Evolutionary conservation across 768 basidiomycete genomes (phyloP).

Genomic region (Leucocoprinus sp.): DNA sequence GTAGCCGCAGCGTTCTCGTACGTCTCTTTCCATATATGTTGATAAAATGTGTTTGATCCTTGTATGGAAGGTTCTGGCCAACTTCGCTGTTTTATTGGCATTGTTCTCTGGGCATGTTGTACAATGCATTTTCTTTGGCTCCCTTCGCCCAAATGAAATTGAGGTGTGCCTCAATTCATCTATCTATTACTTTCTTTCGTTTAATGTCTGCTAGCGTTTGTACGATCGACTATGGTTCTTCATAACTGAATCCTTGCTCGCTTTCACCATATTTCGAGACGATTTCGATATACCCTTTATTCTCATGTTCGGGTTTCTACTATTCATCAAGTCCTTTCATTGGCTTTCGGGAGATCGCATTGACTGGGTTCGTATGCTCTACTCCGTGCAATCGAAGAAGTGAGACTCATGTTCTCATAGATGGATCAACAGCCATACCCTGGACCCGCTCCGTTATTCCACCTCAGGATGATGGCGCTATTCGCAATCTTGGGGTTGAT

Average conservation of each 20-base stretch:
- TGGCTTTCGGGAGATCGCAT: constrained; percentile 95
- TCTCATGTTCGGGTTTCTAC: constrained; percentile 88
- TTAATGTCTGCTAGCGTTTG: constrained; percentile 58
- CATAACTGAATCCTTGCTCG: constrained; percentile 91
- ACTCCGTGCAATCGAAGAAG: background rate
- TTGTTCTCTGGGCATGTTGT: constrained; percentile 69
- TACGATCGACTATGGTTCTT: constrained; percentile 98
- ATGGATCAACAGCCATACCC: constrained; percentile 96
- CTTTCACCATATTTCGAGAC: constrained; percentile 95
- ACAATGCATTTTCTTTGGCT: constrained; percentile 87
- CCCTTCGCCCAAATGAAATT: constrained; percentile 78
- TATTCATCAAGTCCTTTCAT: constrained; percentile 96
- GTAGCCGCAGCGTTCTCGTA: constrained; percentile 88
- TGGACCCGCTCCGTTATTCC: constrained; percentile 75
- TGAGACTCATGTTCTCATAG: constrained; percentile 34
- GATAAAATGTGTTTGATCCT: constrained; percentile 7
- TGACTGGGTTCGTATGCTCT: constrained; percentile 67
- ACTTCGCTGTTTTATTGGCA: constrained; percentile 77
- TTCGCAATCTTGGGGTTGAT: constrained; percentile 68
- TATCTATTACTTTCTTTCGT: background rate
- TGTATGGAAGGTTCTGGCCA: constrained; percentile 67
- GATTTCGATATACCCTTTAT: constrained; percentile 91
- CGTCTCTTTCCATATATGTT: constrained; percentile 16
- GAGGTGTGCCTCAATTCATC: constrained; percentile 54
- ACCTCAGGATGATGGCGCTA: constrained; percentile 70